Base-by-base conservation (phyloP, 257 asterid genomes). In the Lantana camara region DNA sequence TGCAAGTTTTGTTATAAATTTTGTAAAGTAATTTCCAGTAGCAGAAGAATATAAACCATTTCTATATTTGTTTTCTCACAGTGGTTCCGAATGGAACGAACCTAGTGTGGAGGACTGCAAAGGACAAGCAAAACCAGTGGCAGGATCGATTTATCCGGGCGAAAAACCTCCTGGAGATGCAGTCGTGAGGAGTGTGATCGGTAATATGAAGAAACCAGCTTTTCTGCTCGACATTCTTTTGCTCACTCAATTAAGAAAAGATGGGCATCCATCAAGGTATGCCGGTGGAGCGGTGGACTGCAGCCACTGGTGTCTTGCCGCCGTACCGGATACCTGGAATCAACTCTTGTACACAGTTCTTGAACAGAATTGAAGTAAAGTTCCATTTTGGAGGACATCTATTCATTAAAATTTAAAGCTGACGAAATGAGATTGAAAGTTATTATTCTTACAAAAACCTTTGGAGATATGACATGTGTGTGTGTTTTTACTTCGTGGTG, bases 321-420 rank as follows among this genome's bases (percentile, higher is more conserved):
- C 97, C 11, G 96, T 92, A 1, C 91, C 95, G 0, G 98, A 92
- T 75, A 79, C 88, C 19, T 92, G 98, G 98, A 89, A 92, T 60
- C 89, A 82, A 52, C 78, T 89, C 12, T 42, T 87, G 32, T 89
- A 82, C 50, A 59, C 83, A 10, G 58, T 76, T 75, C 85, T 83
- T 46, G 11, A 75, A 7, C 47, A 66, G 46, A 63, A 27, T 58
- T 69, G 7, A 52, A 24, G 3, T 6, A 16, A 15, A n/a, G n/a
- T n/a, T n/a, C n/a, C n/a, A n/a, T n/a, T n/a, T n/a, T n/a, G n/a
- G n/a, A n/a, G n/a, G n/a, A n/a, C n/a, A n/a, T n/a, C n/a, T n/a
- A n/a, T n/a, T n/a, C n/a, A n/a, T n/a, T n/a, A n/a, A n/a, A n/a
- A n/a, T n/a, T n/a, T n/a, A n/a, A n/a, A n/a, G n/a, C n/a, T n/a